A percentile compares a stretch with the other conserved stretches of the same genome.
These are phyloP conservation scores for Hamigera avellanea DNA, from an alignment of 495 filamentous ascomycete species.

Conservation along the genomic window DNA sequence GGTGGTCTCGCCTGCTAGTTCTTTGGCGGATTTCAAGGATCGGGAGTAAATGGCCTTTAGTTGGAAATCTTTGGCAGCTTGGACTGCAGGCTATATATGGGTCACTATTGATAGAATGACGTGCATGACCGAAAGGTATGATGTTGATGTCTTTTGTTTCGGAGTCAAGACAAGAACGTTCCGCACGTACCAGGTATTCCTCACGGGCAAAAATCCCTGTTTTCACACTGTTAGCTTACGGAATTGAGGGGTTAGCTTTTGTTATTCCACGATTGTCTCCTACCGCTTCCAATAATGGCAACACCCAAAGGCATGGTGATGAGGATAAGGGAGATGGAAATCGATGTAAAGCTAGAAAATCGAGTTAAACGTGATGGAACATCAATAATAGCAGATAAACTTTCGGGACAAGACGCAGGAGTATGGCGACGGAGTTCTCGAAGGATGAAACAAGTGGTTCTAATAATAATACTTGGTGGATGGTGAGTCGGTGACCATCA, in stretches of 20 bases:
- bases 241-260: constrained; percentile 4
- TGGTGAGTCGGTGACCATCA: no score
- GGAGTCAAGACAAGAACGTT: constrained; percentile 32
- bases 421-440: no score
- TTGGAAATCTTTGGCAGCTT: constrained; percentile 28
- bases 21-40: constrained; percentile 39
- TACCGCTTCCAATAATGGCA: constrained; percentile 58
- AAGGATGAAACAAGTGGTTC: no score
- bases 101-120: constrained; percentile 1
- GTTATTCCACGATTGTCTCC: constrained; percentile 27
- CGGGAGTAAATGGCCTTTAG: constrained; percentile 55
- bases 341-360: neutral
- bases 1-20: constrained; percentile 21
- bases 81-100: constrained; percentile 39
- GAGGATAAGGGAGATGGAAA: neutral
- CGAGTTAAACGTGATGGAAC: no score
- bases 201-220: constrained; percentile 39
- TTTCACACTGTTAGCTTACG: constrained; percentile 3
- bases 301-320: constrained; percentile 31
- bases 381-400: no score
- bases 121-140: neutral
- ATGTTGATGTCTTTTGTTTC: constrained; percentile 1
- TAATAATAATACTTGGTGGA: no score
- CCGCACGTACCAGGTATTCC: constrained; percentile 25
- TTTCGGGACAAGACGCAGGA: no score